phyloP scores from a whole-genome alignment of 257 asterid species.

The Eucommia ulmoides region DNA sequence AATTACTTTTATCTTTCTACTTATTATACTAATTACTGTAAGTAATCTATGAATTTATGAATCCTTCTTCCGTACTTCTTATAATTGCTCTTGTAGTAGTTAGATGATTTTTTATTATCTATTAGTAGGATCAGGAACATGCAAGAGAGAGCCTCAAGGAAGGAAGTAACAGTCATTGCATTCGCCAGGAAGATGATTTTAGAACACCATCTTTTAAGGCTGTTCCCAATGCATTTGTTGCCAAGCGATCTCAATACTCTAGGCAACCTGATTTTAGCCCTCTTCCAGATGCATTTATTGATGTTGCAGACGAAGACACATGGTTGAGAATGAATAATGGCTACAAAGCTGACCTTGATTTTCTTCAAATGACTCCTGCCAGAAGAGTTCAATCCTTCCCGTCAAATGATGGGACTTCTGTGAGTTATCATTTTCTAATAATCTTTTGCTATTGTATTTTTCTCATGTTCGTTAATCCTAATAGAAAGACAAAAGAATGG shows the following conservation, averaged over 20 bases:
- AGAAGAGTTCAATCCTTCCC: slow-evolving; percentile 64
- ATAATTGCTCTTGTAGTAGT: slow-evolving; percentile 5
- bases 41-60: background rate
- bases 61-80: background rate
- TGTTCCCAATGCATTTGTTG: slow-evolving; percentile 66
- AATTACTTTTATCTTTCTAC: too few relatives aligned
- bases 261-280: slow-evolving; percentile 66
- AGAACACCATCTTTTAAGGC: slow-evolving; percentile 67
- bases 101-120: slow-evolving; percentile 7
- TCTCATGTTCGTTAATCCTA: too few relatives aligned
- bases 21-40: too few relatives aligned
- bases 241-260: slow-evolving; percentile 45
- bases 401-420: slow-evolving; percentile 33
- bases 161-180: slow-evolving; percentile 33
- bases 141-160: slow-evolving; percentile 25
- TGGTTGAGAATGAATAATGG: slow-evolving; percentile 96
- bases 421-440: too few relatives aligned
- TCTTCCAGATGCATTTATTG: slow-evolving; percentile 56
- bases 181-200: slow-evolving; percentile 48
- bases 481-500: too few relatives aligned
- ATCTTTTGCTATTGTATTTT: too few relatives aligned
- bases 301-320: slow-evolving; percentile 79
- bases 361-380: slow-evolving; percentile 64
- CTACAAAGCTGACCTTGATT: slow-evolving; percentile 74
- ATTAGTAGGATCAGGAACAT: slow-evolving; percentile 28